Percentiles rank a stretch among this genome's conserved stretches.
Conservation (phyloP, 345 rosid species). For the Sapria himalayana region DNA sequence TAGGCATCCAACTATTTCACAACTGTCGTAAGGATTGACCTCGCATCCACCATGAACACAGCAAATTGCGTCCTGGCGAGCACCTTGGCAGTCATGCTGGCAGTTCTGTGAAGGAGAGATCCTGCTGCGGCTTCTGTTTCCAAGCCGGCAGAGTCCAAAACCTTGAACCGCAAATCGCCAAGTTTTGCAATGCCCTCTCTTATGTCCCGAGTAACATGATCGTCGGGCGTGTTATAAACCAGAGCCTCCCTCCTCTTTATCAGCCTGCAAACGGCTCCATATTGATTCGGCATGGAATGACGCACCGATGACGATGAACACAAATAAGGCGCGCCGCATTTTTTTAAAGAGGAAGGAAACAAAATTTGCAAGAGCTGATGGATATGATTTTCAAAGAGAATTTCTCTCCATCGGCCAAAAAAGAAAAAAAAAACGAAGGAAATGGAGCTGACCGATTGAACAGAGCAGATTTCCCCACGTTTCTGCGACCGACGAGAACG, state of each 20-base stretch:
- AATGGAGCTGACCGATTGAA: slow-evolving; percentile 46
- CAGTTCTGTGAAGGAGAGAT: slow-evolving; percentile 71
- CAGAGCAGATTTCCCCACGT: slow-evolving; percentile 89
- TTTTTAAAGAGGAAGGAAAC: too few relatives aligned
- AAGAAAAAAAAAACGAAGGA: neutral
- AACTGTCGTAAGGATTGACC: slow-evolving; percentile 26
- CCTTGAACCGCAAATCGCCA: slow-evolving; percentile 62
- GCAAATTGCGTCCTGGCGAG: slow-evolving; percentile 68
- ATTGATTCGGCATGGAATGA: too few relatives aligned
- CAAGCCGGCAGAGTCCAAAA: slow-evolving; percentile 87
- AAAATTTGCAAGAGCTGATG: too few relatives aligned
- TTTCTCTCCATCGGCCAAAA: too few relatives aligned
- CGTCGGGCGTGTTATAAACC: slow-evolving; percentile 75
- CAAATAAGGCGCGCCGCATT: too few relatives aligned
- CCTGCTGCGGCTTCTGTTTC: slow-evolving; percentile 82
- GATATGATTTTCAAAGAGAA: too few relatives aligned
- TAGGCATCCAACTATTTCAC: too few relatives aligned
- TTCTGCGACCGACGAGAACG: slow-evolving; percentile 77
- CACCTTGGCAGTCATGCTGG: slow-evolving; percentile 65
- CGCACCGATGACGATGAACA: too few relatives aligned
- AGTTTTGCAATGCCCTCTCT: slow-evolving; percentile 86
- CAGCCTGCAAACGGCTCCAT: slow-evolving; percentile 22
- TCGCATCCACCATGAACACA: slow-evolving; percentile 53
- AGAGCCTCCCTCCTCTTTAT: slow-evolving; percentile 87
- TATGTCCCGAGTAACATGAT: slow-evolving; percentile 87